Evolutionary conservation across 2,329 filamentous ascomycete genomes (phyloP).

Genomic region (Mariannaea elegans): DNA sequence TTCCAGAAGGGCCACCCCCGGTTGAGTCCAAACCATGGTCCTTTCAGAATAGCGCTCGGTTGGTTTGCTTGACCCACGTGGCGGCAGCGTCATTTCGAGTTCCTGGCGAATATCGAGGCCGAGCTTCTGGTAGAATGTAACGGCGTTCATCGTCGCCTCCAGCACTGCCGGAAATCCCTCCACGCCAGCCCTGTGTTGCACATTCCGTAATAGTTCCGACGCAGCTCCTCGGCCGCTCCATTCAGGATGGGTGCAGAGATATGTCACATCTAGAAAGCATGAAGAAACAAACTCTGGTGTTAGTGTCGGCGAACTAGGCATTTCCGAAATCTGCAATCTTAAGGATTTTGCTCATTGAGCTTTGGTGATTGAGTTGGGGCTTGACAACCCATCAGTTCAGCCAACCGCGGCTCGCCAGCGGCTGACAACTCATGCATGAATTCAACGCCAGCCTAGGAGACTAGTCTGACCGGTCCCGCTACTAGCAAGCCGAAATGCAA

Average conservation of each 20-base stretch:
- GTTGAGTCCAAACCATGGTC: constrained; percentile 44
- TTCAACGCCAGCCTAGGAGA: not conserved
- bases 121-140: constrained; percentile 49
- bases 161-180: constrained; percentile 48
- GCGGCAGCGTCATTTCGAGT: constrained; percentile 49
- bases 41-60: constrained; percentile 47
- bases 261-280: constrained; percentile 46
- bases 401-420: constrained; percentile 8
- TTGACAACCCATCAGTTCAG: not conserved
- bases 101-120: constrained; percentile 45
- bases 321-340: not conserved
- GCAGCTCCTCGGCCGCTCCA: constrained; percentile 49
- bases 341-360: constrained; percentile 11
- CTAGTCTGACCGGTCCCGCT: constrained; percentile 11
- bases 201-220: constrained; percentile 43
- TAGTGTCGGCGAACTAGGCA: constrained; percentile 22
- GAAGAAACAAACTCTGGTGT: not conserved
- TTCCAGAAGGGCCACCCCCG: constrained; percentile 14
- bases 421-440: constrained; percentile 20
- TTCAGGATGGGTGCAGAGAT: constrained; percentile 49
- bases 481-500: not conserved
- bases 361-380: constrained; percentile 12
- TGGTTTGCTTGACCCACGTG: constrained; percentile 38
- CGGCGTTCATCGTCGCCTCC: constrained; percentile 50
- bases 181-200: constrained; percentile 45